Conservation (phyloP, 2,329 filamentous ascomycete species). For the Magnaporthiopsis incrustans region DNA sequence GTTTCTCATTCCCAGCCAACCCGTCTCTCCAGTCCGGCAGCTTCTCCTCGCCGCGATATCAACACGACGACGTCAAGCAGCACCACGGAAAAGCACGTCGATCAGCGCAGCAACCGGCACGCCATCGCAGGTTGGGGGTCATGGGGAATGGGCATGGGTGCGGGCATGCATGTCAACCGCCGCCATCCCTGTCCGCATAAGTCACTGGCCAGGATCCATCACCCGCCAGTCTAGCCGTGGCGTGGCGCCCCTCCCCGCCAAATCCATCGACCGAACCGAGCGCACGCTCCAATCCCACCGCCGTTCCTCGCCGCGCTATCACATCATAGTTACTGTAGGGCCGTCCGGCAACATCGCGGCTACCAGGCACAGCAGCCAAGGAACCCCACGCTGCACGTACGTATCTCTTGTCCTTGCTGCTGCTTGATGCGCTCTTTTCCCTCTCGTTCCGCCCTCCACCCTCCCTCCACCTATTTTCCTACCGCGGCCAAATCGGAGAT, state of each 20-base stretch:
- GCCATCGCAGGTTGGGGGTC: constrained; percentile 1
- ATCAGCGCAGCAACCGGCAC: neutral
- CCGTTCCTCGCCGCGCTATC: neutral
- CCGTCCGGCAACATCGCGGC: neutral
- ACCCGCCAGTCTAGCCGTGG: neutral
- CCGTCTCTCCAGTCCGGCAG: no score
- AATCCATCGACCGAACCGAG: neutral
- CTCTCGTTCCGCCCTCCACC: no score
- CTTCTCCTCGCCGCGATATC: no score
- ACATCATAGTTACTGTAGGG: neutral
- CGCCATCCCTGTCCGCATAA: neutral
- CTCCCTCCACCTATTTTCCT: no score
- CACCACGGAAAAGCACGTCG: no score
- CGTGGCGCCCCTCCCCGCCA: neutral
- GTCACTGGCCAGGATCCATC: neutral
- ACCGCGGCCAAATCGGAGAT: no score
- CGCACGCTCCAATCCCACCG: neutral
- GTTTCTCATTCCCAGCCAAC: no score
- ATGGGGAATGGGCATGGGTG: neutral
- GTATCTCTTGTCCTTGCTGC: neutral
- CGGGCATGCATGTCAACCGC: neutral
- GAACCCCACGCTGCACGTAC: neutral
- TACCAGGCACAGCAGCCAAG: neutral
- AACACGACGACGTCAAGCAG: no score
- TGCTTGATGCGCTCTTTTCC: neutral